Base-by-base conservation (phyloP, 495 filamentous ascomycete species). In the Neohortaea acidophila region DNA sequence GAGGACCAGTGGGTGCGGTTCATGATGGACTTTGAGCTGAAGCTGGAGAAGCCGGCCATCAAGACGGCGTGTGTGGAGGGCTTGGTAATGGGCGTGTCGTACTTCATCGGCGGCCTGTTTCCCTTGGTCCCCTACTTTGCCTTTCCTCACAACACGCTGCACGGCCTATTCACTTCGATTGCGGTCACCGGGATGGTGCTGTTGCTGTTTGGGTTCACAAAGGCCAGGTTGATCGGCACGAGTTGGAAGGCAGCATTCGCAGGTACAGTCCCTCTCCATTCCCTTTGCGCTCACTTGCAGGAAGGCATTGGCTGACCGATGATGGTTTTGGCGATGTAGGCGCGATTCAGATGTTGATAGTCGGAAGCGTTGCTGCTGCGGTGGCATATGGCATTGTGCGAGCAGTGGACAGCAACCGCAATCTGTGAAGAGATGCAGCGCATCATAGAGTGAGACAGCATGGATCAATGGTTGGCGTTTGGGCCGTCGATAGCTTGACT, bases 91-190 rank as follows among this genome's bases (percentile, higher is more conserved):
- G 69, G 63, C 0, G 19, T 66, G 6, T 54, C 62, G 18, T 74
- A 74, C 47, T 68, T 74, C 25, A 44, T 72, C 8, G 67, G 70
- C 31, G 70, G 70, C 2, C 52, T 73, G 18, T 52, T 73, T 4
- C 70, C 70, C 0, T 66, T 73, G 66, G 57, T 70, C 25, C 70
- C 70, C 1, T 73, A 75, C 42, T 73, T 73, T 39, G 58, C 57
- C 24, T 43, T 57, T 65, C 4, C 7, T 48, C 33, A 58, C 13
- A 48, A 60, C 15, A 60, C 66, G 8, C 44, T 43, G 8, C 41
- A 62, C 21, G 70, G 67, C 1, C 48, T 75, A 14, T 63, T 60
- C 51, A 54, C 64, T 20, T 66, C 60, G 23, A 65, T 69, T 30
- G 64, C 43, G 17, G 60, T 75, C 40, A 69, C 68, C 1, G 57